Base-by-base conservation (phyloP, 768 basidiomycete species). In the Termitomyces sp. region DNA sequence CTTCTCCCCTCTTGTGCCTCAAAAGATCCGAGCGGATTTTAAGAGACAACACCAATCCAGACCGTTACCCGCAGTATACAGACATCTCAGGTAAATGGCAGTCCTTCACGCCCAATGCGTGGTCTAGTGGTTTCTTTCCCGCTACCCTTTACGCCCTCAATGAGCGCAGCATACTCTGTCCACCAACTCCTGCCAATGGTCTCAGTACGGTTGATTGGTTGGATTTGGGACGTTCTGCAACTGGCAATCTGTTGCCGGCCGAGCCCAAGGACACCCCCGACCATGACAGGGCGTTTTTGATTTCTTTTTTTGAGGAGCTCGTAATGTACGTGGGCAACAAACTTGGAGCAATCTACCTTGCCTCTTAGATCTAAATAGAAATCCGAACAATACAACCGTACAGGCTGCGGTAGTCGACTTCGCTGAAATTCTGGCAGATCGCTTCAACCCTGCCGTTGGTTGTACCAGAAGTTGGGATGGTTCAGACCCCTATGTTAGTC, bases 261-360 rank as follows among this genome's bases (percentile, higher is more conserved):
- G 79, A 83, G 63, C 66, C 66, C 5, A 71, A 72, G 32, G 82
- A 78, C 54, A 74, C 69, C 18, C 74, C 85, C 32, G 85, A 82
- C 13, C 87, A 89, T 64, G 88, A 90, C 66, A 83, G 86, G 33
- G 88, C 87, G 8, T 89, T 88, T 69, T 69, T 89, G 63, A 87
- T 81, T 64, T 85, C 88, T 0, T 89, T 89, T 66, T 74, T 82
- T 49, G 78, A 84, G 52, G 88, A 90, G 65, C 69, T 88, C 16
- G 62, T 66, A 10, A 63, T 88, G 87, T 88, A 64, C 50, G 84
- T 77, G 13, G 1, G 9, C n/a, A 44, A 10, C 28, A n/a, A 38
- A 18, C 55, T 18, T 28, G 5, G 9, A 30, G 2, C 28, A 23
- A 59, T 12, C 30, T 5, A 50, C 23, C 14, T 50, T 18, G 26